Percentiles rank a stretch among this genome's conserved stretches.
These are phyloP conservation scores for Diaporthe citriasiana DNA, from an alignment of 2,329 filamentous ascomycete genomes.

Conservation along the genomic window DNA sequence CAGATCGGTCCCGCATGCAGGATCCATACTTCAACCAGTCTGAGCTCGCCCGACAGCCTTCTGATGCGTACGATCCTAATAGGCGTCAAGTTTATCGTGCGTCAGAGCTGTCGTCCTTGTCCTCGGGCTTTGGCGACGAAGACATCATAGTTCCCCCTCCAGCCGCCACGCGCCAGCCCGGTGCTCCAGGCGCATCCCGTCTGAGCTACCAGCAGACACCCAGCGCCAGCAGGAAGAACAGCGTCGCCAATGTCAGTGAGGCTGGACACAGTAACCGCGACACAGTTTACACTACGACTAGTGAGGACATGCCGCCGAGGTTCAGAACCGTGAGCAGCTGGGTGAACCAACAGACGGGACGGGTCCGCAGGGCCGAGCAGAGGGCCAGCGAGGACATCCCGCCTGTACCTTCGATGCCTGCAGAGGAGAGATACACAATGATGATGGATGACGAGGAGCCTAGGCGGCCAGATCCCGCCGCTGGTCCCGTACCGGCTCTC, in stretches of 20 bases:
- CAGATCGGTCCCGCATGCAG: constrained; percentile 54
- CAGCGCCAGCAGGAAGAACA: constrained; percentile 43
- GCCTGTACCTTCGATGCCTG: constrained; percentile 57
- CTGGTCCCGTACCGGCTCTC: background rate
- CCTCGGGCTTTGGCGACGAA: constrained; percentile 75
- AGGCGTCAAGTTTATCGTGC: constrained; percentile 56
- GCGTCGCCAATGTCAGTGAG: constrained; percentile 54
- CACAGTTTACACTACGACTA: constrained; percentile 66
- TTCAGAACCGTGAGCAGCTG: constrained; percentile 74
- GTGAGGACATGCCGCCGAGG: constrained; percentile 67
- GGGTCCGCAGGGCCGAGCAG: constrained; percentile 63
- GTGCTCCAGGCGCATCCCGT: constrained; percentile 17
- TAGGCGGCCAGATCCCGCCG: constrained; percentile 49
- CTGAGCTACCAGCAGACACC: constrained; percentile 32
- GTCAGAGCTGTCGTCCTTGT: constrained; percentile 71
- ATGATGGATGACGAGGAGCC: constrained; percentile 67
- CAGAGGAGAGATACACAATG: constrained; percentile 62
- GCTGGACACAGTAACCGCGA: constrained; percentile 55
- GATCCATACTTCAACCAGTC: constrained; percentile 57
- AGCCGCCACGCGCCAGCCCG: constrained; percentile 43
- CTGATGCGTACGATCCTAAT: constrained; percentile 53
- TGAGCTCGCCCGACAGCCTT: constrained; percentile 54
- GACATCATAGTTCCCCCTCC: constrained; percentile 65
- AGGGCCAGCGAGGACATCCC: constrained; percentile 54
- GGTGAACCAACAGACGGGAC: constrained; percentile 74